These are phyloP conservation scores for Neurospora sp. DNA, from an alignment of 2,329 filamentous ascomycete species.

Conservation along the genomic window DNA sequence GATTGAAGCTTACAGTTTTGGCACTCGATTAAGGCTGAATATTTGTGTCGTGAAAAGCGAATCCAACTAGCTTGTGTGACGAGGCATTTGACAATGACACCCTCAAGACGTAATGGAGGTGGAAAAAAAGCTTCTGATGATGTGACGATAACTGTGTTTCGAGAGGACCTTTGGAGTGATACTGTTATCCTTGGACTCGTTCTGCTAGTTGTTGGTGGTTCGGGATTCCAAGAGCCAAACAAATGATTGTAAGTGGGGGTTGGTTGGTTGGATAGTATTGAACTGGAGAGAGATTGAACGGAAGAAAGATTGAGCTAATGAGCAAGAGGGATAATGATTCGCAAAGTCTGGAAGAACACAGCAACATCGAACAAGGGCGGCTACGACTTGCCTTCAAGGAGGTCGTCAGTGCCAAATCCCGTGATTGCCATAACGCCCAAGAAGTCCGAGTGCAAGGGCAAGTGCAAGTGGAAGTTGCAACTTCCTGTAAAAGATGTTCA, in stretches of 20 bases:
- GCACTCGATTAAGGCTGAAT: no score
- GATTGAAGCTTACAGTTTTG: no score
- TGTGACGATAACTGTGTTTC: background rate
- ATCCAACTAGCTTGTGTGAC: no score
- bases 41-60: no score
- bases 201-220: background rate
- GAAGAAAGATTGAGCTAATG: background rate
- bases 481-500: background rate
- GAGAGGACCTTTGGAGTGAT: background rate
- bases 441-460: background rate
- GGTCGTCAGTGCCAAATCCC: background rate
- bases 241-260: background rate
- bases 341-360: background rate
- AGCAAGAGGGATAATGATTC: background rate
- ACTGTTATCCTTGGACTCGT: background rate
- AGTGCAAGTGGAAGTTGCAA: background rate
- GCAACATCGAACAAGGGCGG: background rate
- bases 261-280: background rate
- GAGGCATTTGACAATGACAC: no score
- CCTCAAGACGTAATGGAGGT: no score
- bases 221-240: background rate
- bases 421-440: background rate
- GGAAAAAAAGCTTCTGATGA: background rate
- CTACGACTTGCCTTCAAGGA: background rate
- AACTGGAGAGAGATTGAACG: background rate